Conservation (phyloP, 2,329 filamentous ascomycete species). For the Fusarium torreyae region DNA sequence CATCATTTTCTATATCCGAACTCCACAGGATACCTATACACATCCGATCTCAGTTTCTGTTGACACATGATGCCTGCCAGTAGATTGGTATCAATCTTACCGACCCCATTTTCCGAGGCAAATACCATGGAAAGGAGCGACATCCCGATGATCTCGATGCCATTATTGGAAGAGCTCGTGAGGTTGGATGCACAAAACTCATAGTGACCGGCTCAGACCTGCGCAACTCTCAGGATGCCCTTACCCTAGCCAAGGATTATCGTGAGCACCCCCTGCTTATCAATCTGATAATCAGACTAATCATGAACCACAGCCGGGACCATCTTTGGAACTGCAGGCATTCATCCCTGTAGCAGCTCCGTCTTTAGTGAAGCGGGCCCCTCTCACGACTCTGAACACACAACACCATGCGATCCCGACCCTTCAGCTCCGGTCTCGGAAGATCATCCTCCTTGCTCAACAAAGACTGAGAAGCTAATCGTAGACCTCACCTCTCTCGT, state of each 20-base stretch:
- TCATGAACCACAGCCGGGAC: conserved; percentile 71
- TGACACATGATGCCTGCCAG: conserved; percentile 41
- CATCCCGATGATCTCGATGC: conserved; percentile 82
- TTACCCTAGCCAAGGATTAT: conserved; percentile 80
- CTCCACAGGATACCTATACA: conserved; percentile 21
- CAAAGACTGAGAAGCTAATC: conserved; percentile 66
- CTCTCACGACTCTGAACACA: conserved; percentile 63
- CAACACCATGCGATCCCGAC: conserved; percentile 69
- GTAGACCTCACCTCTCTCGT: conserved; percentile 76
- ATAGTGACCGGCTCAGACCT: conserved; percentile 95
- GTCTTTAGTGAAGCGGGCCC: conserved; percentile 75
- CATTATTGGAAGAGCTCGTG: conserved; percentile 82
- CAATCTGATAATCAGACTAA: conserved; percentile 15
- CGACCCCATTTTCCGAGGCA: conserved; percentile 89
- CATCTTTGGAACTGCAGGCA: conserved; percentile 92
- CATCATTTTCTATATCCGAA: conserved; percentile 3
- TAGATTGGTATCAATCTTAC: conserved; percentile 96
- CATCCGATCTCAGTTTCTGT: conserved; percentile 22
- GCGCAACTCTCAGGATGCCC: conserved; percentile 80
- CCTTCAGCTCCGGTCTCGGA: conserved; percentile 64
- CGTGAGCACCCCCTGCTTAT: conserved; percentile 65
- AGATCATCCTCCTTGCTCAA: conserved; percentile 62
- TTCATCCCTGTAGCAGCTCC: conserved; percentile 91
- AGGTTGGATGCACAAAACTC: conserved; percentile 88
- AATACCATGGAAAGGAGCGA: conserved; percentile 83